Base-by-base conservation (phyloP, 208 protist species). In the Wallacemonas sp. region DNA sequence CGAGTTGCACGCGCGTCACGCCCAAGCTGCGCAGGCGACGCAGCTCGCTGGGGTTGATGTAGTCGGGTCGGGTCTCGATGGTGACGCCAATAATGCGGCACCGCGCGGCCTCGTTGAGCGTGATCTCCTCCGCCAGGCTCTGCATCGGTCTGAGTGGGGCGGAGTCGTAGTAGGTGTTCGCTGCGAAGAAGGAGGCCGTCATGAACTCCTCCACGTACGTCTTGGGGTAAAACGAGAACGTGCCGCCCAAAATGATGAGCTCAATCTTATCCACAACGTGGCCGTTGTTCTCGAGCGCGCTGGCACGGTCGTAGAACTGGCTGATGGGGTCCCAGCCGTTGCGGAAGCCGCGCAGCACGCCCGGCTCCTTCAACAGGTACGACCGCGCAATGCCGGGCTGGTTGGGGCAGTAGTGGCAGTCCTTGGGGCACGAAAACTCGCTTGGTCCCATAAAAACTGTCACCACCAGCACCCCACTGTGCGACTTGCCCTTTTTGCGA, bases 171-270 rank as follows among this genome's bases (percentile, higher is more conserved):
- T 89, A 94, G 26, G 88, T 97, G 84, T 97, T 97, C 4, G 93
- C 93, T 7, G 95, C 92, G 70, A 94, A 98, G 66, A 95, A 97
- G 32, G 83, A 91, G 20, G 87, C 93, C 39, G 81, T 76, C 46
- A 95, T 86, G 67, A 97, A 97, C 62, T 90, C 74, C 75, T 96
- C 87, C 1, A 94, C 76, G 81, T 99, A 99, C 32, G 93, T 88
- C 49, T 81, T 77, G 14, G 95, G 86, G 42, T 99, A 97, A 52
- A 96, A 98, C 65, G 99, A 98, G 65, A 99, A 99, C 33, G 99
- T 99, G 28, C 99, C 99, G 31, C 99, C 99, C 82, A 99, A 99
- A 61, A 99, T 92, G 70, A 99, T 98, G 29, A 99, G 98, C 77
- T 99, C 99, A 31, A 99, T 98, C 85, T 99, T 98, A 72, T 97